Conservation (phyloP, 768 basidiomycete genomes). For the Leccinum subgranulosum region DNA sequence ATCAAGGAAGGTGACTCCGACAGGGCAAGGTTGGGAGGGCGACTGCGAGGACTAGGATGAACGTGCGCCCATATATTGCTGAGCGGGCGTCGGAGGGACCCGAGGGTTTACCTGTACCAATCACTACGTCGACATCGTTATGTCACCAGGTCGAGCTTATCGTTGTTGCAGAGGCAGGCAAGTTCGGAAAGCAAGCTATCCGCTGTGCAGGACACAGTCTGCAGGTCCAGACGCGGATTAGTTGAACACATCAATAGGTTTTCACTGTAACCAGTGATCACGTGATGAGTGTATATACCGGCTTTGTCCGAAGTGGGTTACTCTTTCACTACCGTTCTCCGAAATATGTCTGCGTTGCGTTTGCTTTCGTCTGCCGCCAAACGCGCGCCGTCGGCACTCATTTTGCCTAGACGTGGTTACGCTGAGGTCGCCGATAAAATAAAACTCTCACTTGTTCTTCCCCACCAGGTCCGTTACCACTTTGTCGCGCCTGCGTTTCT, state of each 20-base stretch:
- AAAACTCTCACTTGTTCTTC: conserved; percentile 88
- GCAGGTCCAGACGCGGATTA: too few relatives aligned
- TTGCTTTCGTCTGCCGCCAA: conserved; percentile 62
- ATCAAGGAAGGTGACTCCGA: too few relatives aligned
- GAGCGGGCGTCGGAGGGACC: too few relatives aligned
- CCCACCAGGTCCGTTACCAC: conserved; percentile 76
- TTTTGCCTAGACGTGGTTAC: conserved; percentile 74
- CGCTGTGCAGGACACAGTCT: too few relatives aligned
- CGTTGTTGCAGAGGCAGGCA: neutral
- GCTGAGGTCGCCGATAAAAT: conserved; percentile 91
- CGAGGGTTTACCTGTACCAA: too few relatives aligned
- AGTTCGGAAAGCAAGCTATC: neutral
- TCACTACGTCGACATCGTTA: neutral
- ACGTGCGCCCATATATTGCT: too few relatives aligned
- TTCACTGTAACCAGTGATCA: conserved; percentile 11
- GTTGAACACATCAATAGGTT: too few relatives aligned
- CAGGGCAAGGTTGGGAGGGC: too few relatives aligned
- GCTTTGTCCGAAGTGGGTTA: conserved; percentile 24
- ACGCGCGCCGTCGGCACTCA: conserved; percentile 50
- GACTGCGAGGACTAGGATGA: too few relatives aligned
- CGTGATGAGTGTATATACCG: conserved; percentile 22
- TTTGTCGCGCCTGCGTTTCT: conserved; percentile 3
- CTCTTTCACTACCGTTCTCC: conserved; percentile 1
- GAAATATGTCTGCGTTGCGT: conserved; percentile 72
- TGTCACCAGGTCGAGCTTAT: neutral